Conservation (phyloP, 1,139 yeast genomes). For the Magnusiomyces tetraspermus region DNA sequence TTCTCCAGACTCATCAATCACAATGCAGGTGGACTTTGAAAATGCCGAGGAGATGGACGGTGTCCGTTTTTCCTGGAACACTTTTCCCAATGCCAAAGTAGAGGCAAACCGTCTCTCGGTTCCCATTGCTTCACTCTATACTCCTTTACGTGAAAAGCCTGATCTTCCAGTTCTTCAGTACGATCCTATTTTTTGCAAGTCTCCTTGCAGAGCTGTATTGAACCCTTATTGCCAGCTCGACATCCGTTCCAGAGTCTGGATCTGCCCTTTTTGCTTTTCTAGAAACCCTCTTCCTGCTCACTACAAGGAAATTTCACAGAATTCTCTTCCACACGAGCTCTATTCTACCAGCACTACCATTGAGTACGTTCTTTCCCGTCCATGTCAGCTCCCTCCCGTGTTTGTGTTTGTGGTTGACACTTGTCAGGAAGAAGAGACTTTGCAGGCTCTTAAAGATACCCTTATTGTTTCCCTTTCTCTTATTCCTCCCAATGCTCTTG, state of each 20-base stretch:
- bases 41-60: conserved; percentile 82
- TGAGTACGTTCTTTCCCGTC: conserved; percentile 83
- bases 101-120: conserved; percentile 91
- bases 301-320: conserved; percentile 75
- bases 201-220: conserved; percentile 74
- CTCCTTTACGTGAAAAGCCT: conserved; percentile 76
- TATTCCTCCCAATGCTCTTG: conserved; percentile 87
- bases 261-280: conserved; percentile 75
- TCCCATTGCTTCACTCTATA: conserved; percentile 89
- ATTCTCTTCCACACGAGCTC: conserved; percentile 80
- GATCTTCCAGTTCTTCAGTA: conserved; percentile 75
- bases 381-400: conserved; percentile 87
- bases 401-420: conserved; percentile 84
- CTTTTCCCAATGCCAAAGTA: conserved; percentile 75
- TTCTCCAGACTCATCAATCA: not conserved
- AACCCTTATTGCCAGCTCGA: conserved; percentile 83
- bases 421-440: conserved; percentile 90
- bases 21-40: conserved; percentile 52
- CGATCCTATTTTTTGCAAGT: conserved; percentile 83
- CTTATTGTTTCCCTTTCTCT: conserved; percentile 70
- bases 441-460: conserved; percentile 81
- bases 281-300: conserved; percentile 87
- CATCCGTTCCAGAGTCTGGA: conserved; percentile 73
- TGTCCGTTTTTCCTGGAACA: conserved; percentile 84
- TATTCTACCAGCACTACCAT: conserved; percentile 72